Evolutionary conservation across 78 protist species (phyloP).

Genomic region (Dictyostelium brefeldianum): DNA sequence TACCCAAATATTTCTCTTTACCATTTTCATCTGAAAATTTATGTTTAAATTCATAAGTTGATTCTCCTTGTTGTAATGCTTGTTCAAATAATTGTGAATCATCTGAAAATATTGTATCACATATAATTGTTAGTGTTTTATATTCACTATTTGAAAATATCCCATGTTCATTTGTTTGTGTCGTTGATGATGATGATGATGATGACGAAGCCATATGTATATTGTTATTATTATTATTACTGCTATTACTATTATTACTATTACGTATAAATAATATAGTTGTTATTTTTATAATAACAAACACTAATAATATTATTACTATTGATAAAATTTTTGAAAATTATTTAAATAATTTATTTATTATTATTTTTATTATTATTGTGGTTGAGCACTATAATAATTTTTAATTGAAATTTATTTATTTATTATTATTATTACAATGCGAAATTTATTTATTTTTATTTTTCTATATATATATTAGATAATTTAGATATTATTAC

Average conservation of each 20-base stretch:
- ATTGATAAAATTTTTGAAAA: too few relatives aligned
- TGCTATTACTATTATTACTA: neutral
- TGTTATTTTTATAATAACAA: slow-evolving; percentile 6
- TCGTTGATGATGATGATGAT: neutral
- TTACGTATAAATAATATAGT: neutral
- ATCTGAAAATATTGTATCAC: slow-evolving; percentile 41
- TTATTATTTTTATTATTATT: too few relatives aligned
- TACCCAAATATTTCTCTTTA: neutral
- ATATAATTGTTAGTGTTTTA: neutral
- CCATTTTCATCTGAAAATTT: neutral
- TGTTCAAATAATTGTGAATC: neutral
- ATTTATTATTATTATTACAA: too few relatives aligned
- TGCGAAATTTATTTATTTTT: too few relatives aligned
- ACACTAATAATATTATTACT: neutral
- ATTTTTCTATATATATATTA: too few relatives aligned
- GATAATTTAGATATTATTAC: too few relatives aligned
- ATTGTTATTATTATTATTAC: neutral
- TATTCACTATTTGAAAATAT: slow-evolving; percentile 48
- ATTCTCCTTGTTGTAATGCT: neutral
- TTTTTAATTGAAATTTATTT: too few relatives aligned
- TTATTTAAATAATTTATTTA: too few relatives aligned
- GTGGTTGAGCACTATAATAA: too few relatives aligned
- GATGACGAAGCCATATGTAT: neutral
- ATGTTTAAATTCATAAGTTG: neutral
- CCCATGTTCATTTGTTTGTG: neutral